phyloP scores from a whole-genome alignment of 2,329 filamentous ascomycete genomes.

The Balansia obtecta region DNA sequence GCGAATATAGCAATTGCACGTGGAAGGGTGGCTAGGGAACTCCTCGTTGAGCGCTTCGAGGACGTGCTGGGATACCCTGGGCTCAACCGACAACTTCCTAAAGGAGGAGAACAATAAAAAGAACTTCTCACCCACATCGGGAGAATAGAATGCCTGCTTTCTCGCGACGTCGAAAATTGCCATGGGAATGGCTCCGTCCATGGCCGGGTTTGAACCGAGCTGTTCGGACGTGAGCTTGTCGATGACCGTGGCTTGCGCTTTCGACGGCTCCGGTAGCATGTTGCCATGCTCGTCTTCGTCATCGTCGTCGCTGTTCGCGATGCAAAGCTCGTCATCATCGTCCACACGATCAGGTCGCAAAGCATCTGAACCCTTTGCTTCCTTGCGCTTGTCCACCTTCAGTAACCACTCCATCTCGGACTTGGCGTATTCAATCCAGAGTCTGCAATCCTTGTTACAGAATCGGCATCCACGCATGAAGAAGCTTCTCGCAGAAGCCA shows the following conservation, averaged over 20 bases:
- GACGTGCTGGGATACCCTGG: slow-evolving; percentile 61
- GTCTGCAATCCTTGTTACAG: slow-evolving; percentile 57
- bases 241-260: slow-evolving; percentile 29
- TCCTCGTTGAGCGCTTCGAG: slow-evolving; percentile 48
- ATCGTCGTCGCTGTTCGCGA: slow-evolving; percentile 33
- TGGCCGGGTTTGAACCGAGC: slow-evolving; percentile 64
- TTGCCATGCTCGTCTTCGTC: slow-evolving; percentile 30
- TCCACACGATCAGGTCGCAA: slow-evolving; percentile 34
- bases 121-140: slow-evolving; percentile 58
- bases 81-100: slow-evolving; percentile 48
- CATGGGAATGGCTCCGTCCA: slow-evolving; percentile 86
- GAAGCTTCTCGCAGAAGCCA: slow-evolving; percentile 70
- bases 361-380: slow-evolving; percentile 31
- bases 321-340: slow-evolving; percentile 34
- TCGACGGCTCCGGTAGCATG: slow-evolving; percentile 32
- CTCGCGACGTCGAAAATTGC: slow-evolving; percentile 82
- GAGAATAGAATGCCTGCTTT: slow-evolving; percentile 60
- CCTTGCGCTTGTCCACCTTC: slow-evolving; percentile 62
- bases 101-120: slow-evolving; percentile 71
- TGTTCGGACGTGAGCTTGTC: slow-evolving; percentile 32
- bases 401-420: slow-evolving; percentile 87
- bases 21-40: slow-evolving; percentile 48
- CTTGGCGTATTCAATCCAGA: slow-evolving; percentile 87
- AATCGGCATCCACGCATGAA: slow-evolving; percentile 87
- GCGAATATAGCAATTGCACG: slow-evolving; percentile 59